Conservation (phyloP, 345 rosid species). For the Iberis pinnata region DNA sequence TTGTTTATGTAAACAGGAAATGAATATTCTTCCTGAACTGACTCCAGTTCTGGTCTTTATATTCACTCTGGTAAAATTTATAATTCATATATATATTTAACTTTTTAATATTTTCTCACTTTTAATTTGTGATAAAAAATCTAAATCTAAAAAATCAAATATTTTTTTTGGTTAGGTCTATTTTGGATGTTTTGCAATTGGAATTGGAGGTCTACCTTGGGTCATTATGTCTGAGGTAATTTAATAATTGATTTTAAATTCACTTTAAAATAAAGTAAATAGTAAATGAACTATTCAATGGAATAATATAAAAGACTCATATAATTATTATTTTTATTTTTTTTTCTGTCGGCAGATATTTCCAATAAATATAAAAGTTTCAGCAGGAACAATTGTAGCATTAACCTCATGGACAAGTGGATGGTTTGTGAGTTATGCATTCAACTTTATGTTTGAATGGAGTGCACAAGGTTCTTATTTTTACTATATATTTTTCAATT, state of each 20-base stretch:
- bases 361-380: constrained; percentile 39
- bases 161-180: constrained; percentile 16
- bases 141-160: neutral
- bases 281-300: neutral
- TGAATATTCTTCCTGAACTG: constrained; percentile 15
- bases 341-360: constrained; percentile 35
- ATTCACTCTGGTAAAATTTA: constrained; percentile 14
- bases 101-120: neutral
- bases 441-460: constrained; percentile 43
- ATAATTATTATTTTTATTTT: neutral
- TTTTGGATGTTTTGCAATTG: constrained; percentile 28
- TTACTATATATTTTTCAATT: no score
- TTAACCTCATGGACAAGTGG: constrained; percentile 33
- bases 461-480: constrained; percentile 33
- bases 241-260: neutral
- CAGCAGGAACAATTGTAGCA: constrained; percentile 47
- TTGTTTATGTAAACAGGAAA: constrained; percentile 17
- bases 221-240: constrained; percentile 40
- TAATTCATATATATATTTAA: neutral
- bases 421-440: constrained; percentile 33
- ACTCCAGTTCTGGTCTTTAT: constrained; percentile 26
- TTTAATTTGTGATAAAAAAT: no score
- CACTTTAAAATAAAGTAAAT: neutral
- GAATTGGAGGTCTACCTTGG: constrained; percentile 36
- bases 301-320: neutral